These are phyloP conservation scores for Geotrichum phurueaensis DNA, from an alignment of 1,139 yeast genomes.

Conservation along the genomic window DNA sequence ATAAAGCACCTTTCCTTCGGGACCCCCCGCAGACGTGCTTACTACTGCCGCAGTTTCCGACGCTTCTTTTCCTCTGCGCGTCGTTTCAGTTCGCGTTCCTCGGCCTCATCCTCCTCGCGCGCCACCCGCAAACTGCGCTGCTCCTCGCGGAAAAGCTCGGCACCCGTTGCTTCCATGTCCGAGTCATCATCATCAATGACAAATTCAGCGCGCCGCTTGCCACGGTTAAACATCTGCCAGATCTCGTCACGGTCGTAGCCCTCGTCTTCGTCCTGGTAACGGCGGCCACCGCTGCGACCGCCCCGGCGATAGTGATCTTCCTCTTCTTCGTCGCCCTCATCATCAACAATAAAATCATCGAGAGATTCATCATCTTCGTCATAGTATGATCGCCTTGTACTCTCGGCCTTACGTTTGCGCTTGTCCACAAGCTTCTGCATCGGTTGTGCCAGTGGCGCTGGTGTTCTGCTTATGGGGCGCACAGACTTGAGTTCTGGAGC, in stretches of 20 bases:
- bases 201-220: conserved; percentile 46
- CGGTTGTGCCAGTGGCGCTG: conserved; percentile 33
- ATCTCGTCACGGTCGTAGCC: conserved; percentile 80
- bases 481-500: neutral
- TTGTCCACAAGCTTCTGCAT: conserved; percentile 27
- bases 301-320: conserved; percentile 19
- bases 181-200: conserved; percentile 53
- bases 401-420: conserved; percentile 16
- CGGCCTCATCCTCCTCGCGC: conserved; percentile 58
- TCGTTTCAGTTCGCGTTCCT: conserved; percentile 52
- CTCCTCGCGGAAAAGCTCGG: conserved; percentile 80
- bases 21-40: neutral
- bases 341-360: conserved; percentile 36
- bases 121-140: conserved; percentile 56
- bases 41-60: conserved; percentile 3
- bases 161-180: conserved; percentile 94
- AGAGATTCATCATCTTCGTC: conserved; percentile 32
- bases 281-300: conserved; percentile 1
- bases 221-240: conserved; percentile 76
- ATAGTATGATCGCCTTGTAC: conserved; percentile 8
- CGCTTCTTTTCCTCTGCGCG: conserved; percentile 41
- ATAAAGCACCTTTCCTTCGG: neutral
- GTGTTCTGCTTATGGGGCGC: conserved; percentile 15
- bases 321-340: conserved; percentile 30
- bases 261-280: conserved; percentile 18